Evolutionary conservation across 208 protist genomes (phyloP).

Genomic region (Acanthamoeba divionensis): DNA sequence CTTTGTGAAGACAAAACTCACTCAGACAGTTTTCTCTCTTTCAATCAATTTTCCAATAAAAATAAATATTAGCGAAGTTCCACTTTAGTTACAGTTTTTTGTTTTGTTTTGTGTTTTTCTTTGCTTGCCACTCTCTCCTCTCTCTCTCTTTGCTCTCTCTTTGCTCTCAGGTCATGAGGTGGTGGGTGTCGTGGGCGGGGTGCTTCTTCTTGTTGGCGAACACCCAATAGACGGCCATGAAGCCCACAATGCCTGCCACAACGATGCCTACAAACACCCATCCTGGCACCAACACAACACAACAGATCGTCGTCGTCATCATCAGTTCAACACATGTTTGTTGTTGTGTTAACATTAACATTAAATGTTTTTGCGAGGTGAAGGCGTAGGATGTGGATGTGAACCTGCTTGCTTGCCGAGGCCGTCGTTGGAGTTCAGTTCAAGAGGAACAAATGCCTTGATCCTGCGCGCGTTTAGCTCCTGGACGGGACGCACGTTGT

Average conservation of each 20-base stretch:
- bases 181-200: not conserved
- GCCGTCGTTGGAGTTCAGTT: not conserved
- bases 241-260: not conserved
- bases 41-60: too few species aligned
- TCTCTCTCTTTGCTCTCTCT: too few species aligned
- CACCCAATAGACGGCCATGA: not conserved
- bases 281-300: not conserved
- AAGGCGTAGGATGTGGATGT: not conserved
- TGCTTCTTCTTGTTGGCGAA: constrained; percentile 22
- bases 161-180: too few species aligned
- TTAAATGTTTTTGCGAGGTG: not conserved
- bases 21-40: too few species aligned
- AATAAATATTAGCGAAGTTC: too few species aligned
- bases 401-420: constrained; percentile 47
- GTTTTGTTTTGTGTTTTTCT: too few species aligned
- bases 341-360: not conserved
- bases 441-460: constrained; percentile 34
- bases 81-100: too few species aligned
- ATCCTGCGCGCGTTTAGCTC: constrained; percentile 20
- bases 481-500: not conserved
- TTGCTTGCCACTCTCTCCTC: too few species aligned
- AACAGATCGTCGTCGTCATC: not conserved
- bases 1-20: too few species aligned
- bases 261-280: constrained; percentile 40
- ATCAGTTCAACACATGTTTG: not conserved